Conservation (phyloP, 106 monocot species). For the Narthecium ossifragum region DNA sequence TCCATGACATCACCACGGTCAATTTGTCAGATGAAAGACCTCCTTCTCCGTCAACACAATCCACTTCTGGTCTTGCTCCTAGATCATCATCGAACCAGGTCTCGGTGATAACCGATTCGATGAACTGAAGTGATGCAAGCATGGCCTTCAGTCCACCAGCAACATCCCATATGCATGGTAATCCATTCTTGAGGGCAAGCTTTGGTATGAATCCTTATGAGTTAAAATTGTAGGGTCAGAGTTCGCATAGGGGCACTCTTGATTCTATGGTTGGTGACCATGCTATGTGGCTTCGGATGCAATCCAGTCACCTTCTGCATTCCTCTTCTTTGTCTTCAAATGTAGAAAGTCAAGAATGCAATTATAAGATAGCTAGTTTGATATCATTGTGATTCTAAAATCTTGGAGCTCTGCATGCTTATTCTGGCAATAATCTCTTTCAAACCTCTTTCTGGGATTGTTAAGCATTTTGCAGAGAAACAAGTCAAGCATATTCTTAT, state of each 20-base stretch:
- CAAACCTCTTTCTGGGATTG: too few species aligned
- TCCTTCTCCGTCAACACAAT: conserved; percentile 36
- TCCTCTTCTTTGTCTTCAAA: too few species aligned
- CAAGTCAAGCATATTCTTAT: too few species aligned
- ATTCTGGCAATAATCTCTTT: too few species aligned
- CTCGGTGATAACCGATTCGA: conserved; percentile 23
- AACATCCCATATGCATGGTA: background rate
- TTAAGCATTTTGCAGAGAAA: too few species aligned
- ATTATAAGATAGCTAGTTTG: too few species aligned
- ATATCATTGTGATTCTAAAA: too few species aligned
- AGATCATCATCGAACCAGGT: conserved; percentile 25
- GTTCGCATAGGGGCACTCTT: conserved; percentile 10
- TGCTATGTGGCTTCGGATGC: conserved; percentile 24
- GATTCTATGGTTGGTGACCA: conserved; percentile 15
- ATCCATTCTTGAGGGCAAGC: conserved; percentile 21
- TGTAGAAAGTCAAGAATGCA: too few species aligned
- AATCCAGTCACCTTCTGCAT: conserved; percentile 5
- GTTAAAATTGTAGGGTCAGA: conserved; percentile 24
- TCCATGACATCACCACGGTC: conserved; percentile 81
- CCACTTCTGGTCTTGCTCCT: background rate
- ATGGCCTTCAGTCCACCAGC: conserved; percentile 15
- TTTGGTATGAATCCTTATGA: conserved; percentile 25
- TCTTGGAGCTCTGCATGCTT: too few species aligned
- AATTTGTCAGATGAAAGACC: conserved; percentile 34
- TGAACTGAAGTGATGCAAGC: conserved; percentile 18